Evolutionary conservation across 2,329 filamentous ascomycete genomes (phyloP).

Genomic region (Fusarium phyllophilum): DNA sequence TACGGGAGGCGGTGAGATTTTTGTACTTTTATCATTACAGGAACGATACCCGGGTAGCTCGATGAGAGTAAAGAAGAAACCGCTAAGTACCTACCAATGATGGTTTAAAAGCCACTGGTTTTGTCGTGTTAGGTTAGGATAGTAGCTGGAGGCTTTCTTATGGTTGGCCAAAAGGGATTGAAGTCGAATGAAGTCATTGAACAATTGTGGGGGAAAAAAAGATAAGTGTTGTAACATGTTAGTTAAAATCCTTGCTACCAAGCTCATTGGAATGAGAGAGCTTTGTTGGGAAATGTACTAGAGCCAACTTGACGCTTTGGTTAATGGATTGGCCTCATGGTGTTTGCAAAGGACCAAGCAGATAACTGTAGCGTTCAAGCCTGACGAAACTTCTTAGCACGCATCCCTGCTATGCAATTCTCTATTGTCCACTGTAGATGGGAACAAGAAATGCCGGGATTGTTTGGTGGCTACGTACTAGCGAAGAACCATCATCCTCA

Average conservation of each 20-base stretch:
- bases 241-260: background rate
- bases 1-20: slow-evolving; percentile 22
- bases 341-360: background rate
- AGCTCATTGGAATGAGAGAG: slow-evolving; percentile 6
- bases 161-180: slow-evolving; percentile 7
- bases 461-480: slow-evolving; percentile 6
- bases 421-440: background rate
- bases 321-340: background rate
- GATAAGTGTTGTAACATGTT: background rate
- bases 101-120: background rate
- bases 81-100: slow-evolving; percentile 34
- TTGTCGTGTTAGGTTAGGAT: background rate
- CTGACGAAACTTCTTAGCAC: background rate
- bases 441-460: background rate
- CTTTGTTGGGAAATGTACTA: background rate
- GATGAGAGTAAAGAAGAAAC: slow-evolving; percentile 12
- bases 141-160: background rate
- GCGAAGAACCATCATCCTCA: background rate
- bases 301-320: slow-evolving; percentile 1
- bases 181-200: background rate
- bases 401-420: background rate
- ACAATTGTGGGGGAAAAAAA: background rate
- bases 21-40: slow-evolving; percentile 44
- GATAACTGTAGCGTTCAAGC: background rate
- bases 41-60: slow-evolving; percentile 45